A percentile compares a stretch with the other conserved stretches of the same genome.
These are phyloP conservation scores for Trifolium fragiferum DNA, from an alignment of 306 rosid genomes.

Conservation along the genomic window DNA sequence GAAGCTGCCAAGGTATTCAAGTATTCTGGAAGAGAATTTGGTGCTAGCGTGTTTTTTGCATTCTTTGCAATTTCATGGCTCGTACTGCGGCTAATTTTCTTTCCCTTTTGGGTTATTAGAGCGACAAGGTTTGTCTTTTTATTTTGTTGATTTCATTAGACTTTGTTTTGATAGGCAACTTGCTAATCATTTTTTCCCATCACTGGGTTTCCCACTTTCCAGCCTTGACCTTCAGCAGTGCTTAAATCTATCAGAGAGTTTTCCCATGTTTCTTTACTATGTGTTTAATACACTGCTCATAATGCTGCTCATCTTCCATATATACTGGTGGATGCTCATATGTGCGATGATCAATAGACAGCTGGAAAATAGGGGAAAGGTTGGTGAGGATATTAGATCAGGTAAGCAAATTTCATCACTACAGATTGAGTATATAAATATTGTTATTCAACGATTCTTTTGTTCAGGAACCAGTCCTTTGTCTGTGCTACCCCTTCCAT, in stretches of 20 bases:
- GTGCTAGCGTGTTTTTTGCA: constrained; percentile 86
- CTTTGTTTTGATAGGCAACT: constrained; percentile 37
- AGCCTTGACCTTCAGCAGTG: constrained; percentile 59
- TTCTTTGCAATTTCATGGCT: constrained; percentile 87
- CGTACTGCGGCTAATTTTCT: constrained; percentile 76
- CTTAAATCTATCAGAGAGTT: constrained; percentile 58
- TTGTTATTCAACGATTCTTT: constrained; percentile 27
- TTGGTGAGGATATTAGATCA: constrained; percentile 99
- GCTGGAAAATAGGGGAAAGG: constrained; percentile 87
- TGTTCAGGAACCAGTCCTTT: constrained; percentile 13
- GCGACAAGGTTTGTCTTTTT: constrained; percentile 77
- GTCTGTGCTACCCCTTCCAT: constrained; percentile 24
- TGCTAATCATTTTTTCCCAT: constrained; percentile 43
- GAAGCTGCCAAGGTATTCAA: constrained; percentile 97
- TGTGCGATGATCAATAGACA: constrained; percentile 79
- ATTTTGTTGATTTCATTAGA: constrained; percentile 41
- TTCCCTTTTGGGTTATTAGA: constrained; percentile 86
- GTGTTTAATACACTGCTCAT: constrained; percentile 79
- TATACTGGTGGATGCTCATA: constrained; percentile 99
- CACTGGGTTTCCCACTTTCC: constrained; percentile 61
- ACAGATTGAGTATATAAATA: constrained; percentile 7
- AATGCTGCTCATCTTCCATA: constrained; percentile 87
- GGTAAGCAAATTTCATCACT: constrained; percentile 56
- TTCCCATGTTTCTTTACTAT: constrained; percentile 62
- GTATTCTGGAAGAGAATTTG: constrained; percentile 87